Base-by-base conservation (phyloP, 2,329 filamentous ascomycete species). In the Aspergillus novoparasiticus region DNA sequence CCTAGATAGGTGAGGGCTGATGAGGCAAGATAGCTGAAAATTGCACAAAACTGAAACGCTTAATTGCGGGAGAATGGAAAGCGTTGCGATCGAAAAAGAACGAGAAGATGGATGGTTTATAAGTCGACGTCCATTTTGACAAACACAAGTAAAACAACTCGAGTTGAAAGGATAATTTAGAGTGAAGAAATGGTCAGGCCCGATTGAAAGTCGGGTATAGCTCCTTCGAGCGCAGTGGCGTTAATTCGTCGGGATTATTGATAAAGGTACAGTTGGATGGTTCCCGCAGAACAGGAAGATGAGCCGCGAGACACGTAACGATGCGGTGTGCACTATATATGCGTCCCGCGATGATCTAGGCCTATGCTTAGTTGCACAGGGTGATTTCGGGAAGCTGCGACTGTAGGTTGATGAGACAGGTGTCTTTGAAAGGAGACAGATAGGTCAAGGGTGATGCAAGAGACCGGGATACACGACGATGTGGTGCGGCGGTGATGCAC, bases 101-200 rank as follows among this genome's bases (percentile, higher is more conserved):
- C 56, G 55, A 66, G 6, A 61, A 48, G 60, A 63, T 59, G 55
- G 58, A 64, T 53, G 56, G 30, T 30, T 70, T 76, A 76, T 72
- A 75, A 69, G 63, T 72, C 61, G 71, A 75, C 67, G 68, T 72
- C 69, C 75, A 76, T 76, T 28, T 64, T 72, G 70, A 69, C 57
- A 61, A 66, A 62, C 51, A 58, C 60, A 56, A 63, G 61, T 62
- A 70, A 60, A 59, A 69, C 60, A 69, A 66, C 65, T 59, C 62
- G 64, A 68, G 57, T 62, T 63, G 56, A 63, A 50, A 64, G 55
- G 16, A 50, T 57, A 34, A 55, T 59, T 54, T 21, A 66, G 61
- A 57, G 65, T 46, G 58, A 65, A 51, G 32, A 30, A 45, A 41
- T 32, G 14, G 32, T 34, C 11, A 9, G 19, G 26, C 48, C 46